Evolutionary conservation across 257 asterid genomes (phyloP), one percentile per base, ranked within the genome.

Genomic region (Linderniella brevidens): DNA sequence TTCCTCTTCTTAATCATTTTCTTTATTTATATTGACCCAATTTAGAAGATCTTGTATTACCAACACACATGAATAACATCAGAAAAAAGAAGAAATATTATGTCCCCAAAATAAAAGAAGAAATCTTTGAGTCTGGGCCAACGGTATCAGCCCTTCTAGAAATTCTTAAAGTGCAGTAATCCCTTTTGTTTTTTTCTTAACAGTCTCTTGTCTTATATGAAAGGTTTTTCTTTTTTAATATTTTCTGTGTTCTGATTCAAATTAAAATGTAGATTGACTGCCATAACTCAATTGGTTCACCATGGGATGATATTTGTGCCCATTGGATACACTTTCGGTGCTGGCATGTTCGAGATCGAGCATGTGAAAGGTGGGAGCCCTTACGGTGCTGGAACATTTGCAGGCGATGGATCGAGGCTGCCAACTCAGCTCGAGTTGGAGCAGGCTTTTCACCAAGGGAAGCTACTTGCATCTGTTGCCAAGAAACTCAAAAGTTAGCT

Each of bases 351-450:
- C 50, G 92, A 79, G 50, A 82, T 79, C 73, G 79, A 71, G 56
- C 42, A 68, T 16, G 71, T 82, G 37, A 82, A 79, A 65, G 94
- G 94, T 38, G 94, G 92, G 46, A 82, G 94, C 57, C 94, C 94
- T 4, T 79, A 79, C 12, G 94, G 86, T 10, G 88, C 85, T 17
- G 82, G 93, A 38, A 81, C 93, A 13, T 81, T 13, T 20, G 92
- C 86, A 0, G 90, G 93, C 3, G 86, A 81, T 32, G 82, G 90
- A 35, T 69, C 75, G 0, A 58, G 81, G 37, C 69, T 55, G 53
- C 77, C 74, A 37, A 53, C 72, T 3, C 74, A 69, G 55, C 72
- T 74, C n/a, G 77, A 74, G 51, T 13, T 68, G 17, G 60, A 56
- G 61, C 76, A 73, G 59, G 74, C 80, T 20, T 63, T 62, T 38